These are phyloP conservation scores for Linum usitatissimum DNA, from an alignment of 345 rosid genomes.

Conservation along the genomic window DNA sequence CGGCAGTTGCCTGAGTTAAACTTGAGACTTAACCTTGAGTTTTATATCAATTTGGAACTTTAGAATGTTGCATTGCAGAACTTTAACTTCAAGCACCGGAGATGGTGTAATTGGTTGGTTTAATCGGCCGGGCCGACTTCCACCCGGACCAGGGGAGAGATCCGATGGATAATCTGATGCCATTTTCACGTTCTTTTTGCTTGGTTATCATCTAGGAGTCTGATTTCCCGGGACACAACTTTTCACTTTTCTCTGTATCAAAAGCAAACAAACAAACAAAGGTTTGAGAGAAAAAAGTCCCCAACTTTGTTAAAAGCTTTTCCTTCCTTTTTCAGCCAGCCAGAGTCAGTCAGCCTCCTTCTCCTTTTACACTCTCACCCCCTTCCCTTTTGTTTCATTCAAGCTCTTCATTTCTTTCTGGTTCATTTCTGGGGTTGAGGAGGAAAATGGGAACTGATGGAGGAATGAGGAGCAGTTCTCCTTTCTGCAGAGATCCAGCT, in stretches of 20 bases:
- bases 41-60: no score
- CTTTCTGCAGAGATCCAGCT: slow-evolving; percentile 36
- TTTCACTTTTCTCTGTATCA: slow-evolving; percentile 15
- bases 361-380: not conserved
- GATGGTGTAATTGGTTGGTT: no score
- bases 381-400: not conserved
- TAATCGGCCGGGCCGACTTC: no score
- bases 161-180: slow-evolving; percentile 16
- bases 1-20: no score
- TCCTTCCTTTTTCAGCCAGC: not conserved
- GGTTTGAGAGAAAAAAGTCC: no score
- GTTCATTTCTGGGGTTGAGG: slow-evolving; percentile 10
- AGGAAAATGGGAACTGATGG: slow-evolving; percentile 19
- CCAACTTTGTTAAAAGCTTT: slow-evolving; percentile 12
- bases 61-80: no score
- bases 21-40: no score
- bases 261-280: slow-evolving; percentile 1
- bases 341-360: not conserved
- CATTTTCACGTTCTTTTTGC: slow-evolving; percentile 40
- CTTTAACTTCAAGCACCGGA: no score
- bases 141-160: no score
- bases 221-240: slow-evolving; percentile 14
- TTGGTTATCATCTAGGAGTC: slow-evolving; percentile 17
- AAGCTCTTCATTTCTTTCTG: not conserved
- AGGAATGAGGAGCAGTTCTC: slow-evolving; percentile 5